Conservation (phyloP, 2,329 filamentous ascomycete genomes). For the Sphaerulina musiva region DNA sequence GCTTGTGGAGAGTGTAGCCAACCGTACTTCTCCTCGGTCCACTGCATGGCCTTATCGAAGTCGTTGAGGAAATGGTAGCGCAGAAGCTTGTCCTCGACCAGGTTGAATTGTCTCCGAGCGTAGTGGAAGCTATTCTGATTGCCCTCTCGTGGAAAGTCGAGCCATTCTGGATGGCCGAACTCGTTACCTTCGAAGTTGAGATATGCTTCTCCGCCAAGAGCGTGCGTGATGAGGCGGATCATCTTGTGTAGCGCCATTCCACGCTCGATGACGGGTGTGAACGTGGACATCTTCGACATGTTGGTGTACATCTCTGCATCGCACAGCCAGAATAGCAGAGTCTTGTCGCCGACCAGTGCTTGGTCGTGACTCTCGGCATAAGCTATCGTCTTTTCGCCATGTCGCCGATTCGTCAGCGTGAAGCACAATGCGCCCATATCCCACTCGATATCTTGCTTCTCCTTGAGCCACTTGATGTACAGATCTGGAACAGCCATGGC, state of each 20-base stretch:
- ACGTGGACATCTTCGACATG: constrained; percentile 80
- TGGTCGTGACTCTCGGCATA: constrained; percentile 16
- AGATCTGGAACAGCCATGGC: constrained; percentile 98
- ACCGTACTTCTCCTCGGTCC: constrained; percentile 77
- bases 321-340: constrained; percentile 95
- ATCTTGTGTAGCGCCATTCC: constrained; percentile 94
- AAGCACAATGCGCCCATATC: constrained; percentile 78
- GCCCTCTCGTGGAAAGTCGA: constrained; percentile 91
- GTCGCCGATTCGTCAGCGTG: constrained; percentile 84
- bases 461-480: constrained; percentile 98
- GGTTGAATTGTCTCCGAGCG: constrained; percentile 76
- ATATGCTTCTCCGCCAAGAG: constrained; percentile 88
- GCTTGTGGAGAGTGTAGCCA: constrained; percentile 84
- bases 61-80: constrained; percentile 89
- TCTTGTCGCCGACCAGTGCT: constrained; percentile 71
- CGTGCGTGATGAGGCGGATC: constrained; percentile 89
- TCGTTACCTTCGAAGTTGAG: constrained; percentile 99
- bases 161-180: constrained; percentile 97
- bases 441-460: constrained; percentile 85
- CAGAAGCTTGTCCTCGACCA: constrained; percentile 76
- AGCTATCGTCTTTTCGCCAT: constrained; percentile 96
- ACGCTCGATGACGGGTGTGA: constrained; percentile 82
- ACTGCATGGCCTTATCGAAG: constrained; percentile 89
- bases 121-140: constrained; percentile 38
- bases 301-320: constrained; percentile 96